Evolutionary conservation across 192 early-diverging fungal genomes (phyloP), one percentile per base, ranked within the genome.

Genomic region (Coemansia sp.): DNA sequence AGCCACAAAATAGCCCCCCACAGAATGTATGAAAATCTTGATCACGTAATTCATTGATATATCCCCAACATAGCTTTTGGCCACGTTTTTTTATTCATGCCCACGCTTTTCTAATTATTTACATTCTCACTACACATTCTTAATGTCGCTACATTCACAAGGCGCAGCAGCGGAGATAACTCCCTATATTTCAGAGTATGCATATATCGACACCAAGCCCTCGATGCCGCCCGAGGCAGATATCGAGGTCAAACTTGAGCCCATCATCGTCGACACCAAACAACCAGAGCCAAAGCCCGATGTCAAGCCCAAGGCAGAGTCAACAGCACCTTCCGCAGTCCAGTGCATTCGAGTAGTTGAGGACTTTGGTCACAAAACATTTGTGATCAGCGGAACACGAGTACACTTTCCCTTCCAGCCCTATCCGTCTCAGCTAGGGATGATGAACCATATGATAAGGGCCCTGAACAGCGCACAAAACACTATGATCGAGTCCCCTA

Each of bases 401-500:
- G 85, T 92, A 9, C 74, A 86, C 26, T 92, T 92, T 67, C 91
- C 91, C 11, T 91, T 86, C 62, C 63, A 67, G 13, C 89, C 91
- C 9, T 92, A 92, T 43, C 77, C 87, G 37, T 86, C 87, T 46
- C 91, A 92, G 70, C 71, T 86, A 14, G 75, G 66, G 3, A 85
- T 92, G 78, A 92, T 92, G 90, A 77, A 75, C 67, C 87, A 85
- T 64, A 86, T 92, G 73, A 74, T 88, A 16, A 68, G 78, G 3
- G 85, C 87, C 2, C 66, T 89, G 16, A 85, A 84, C 44, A 68
- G 62, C 11, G 40, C 77, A 4, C 66, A 88, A 43, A 89, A 93
- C 68, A 86, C 88, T 0, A 77, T 94, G 61, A 79, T 92, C n/a
- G 90, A 92, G 46, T 88, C 87, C 32, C 88, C 90, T 2, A 91